Evolutionary conservation across 2,329 filamentous ascomycete species (phyloP).

Genomic region (Huntiella decipiens): DNA sequence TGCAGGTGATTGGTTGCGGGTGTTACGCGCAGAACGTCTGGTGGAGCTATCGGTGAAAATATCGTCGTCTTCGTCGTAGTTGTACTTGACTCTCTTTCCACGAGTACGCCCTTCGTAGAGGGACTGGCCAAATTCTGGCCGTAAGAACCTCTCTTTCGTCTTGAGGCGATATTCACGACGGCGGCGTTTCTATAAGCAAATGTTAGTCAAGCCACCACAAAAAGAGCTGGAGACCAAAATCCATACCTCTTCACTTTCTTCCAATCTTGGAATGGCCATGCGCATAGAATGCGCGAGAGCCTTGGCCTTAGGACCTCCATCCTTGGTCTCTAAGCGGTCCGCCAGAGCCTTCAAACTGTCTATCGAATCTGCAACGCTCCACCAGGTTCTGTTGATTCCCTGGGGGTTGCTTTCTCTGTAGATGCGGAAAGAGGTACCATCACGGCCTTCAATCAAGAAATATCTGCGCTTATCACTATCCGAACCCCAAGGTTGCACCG

Average conservation of each 20-base stretch:
- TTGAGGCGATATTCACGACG: slow-evolving; percentile 77
- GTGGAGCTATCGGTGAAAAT: slow-evolving; percentile 43
- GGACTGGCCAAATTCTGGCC: slow-evolving; percentile 76
- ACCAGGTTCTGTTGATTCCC: slow-evolving; percentile 63
- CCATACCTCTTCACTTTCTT: slow-evolving; percentile 70
- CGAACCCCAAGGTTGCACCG: slow-evolving; percentile 76
- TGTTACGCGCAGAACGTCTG: slow-evolving; percentile 56
- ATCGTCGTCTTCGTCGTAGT: slow-evolving; percentile 71
- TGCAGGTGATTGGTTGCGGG: slow-evolving; percentile 33
- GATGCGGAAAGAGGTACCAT: slow-evolving; percentile 83
- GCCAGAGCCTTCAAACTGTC: slow-evolving; percentile 63
- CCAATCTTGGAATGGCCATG: slow-evolving; percentile 70
- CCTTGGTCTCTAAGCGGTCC: slow-evolving; percentile 54
- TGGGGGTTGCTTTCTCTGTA: slow-evolving; percentile 85
- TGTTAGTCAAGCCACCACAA: neutral
- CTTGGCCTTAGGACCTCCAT: slow-evolving; percentile 65
- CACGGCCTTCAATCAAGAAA: slow-evolving; percentile 80
- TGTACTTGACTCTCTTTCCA: slow-evolving; percentile 92
- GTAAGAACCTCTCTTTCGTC: slow-evolving; percentile 70
- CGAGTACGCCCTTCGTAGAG: slow-evolving; percentile 91
- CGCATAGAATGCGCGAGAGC: slow-evolving; percentile 60
- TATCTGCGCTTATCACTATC: slow-evolving; percentile 86
- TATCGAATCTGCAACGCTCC: slow-evolving; percentile 78
- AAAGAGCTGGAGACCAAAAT: slow-evolving; percentile 13
- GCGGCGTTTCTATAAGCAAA: slow-evolving; percentile 55